A percentile compares a stretch with the other conserved stretches of the same genome.
Evolutionary conservation across 345 rosid species (phyloP).

Genomic region (Linum lewisii): DNA sequence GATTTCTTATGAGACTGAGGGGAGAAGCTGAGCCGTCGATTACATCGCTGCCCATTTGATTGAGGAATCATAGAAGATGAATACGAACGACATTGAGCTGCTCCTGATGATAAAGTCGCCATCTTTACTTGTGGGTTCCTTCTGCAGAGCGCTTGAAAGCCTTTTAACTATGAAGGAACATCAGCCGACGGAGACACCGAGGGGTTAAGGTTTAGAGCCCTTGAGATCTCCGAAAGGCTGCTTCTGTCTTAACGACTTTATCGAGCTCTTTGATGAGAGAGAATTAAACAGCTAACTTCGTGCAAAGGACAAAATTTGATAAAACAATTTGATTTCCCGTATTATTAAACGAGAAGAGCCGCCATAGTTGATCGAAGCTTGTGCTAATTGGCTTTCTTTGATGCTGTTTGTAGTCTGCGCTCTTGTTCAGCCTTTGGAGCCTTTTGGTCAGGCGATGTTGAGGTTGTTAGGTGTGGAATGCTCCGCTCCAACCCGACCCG

Average conservation of each 20-base stretch:
- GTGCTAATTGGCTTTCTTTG: no score
- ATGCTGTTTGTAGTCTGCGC: no score
- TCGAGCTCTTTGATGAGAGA: no score
- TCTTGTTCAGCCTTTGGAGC: no score
- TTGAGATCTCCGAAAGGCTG: conserved; percentile 87
- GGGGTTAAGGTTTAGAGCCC: conserved; percentile 23
- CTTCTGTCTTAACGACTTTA: conserved; percentile 9
- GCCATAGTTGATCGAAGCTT: no score
- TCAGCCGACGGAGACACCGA: conserved; percentile 46
- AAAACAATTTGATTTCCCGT: no score
- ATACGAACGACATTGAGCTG: conserved; percentile 28
- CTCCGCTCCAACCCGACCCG: no score
- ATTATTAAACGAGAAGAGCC: no score
- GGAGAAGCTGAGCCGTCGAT: conserved; percentile 27
- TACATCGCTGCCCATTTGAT: conserved; percentile 15
- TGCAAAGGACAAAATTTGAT: no score
- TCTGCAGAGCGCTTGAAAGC: not conserved
- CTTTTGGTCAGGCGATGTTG: no score
- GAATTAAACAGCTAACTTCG: no score
- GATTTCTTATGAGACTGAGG: conserved; percentile 19
- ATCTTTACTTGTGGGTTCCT: conserved; percentile 14
- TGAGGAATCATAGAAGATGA: conserved; percentile 18
- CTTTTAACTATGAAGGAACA: conserved; percentile 11
- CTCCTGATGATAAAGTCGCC: conserved; percentile 46
- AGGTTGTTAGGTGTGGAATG: no score